Evolutionary conservation across 129 eudicot species (phyloP).

Genomic region (Tagetes patula): DNA sequence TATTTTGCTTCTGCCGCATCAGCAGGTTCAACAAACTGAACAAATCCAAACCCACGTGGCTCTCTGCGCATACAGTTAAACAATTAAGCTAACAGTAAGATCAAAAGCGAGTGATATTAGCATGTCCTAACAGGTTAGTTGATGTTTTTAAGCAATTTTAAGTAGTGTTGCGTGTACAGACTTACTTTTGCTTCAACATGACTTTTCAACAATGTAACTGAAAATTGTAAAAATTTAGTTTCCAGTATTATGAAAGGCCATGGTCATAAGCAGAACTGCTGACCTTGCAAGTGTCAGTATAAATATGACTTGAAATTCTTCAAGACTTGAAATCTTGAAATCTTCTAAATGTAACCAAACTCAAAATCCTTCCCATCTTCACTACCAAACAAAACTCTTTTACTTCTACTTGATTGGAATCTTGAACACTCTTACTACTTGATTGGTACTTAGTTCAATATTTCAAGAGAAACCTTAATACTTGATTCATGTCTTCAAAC

Average conservation of each 20-base stretch:
- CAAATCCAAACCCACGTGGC: constrained; percentile 82
- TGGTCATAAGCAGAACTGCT: constrained; percentile 58
- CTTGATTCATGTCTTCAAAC: constrained; percentile 30
- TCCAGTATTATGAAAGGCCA: constrained; percentile 36
- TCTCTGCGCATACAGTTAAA: constrained; percentile 38
- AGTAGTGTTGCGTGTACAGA: constrained; percentile 10
- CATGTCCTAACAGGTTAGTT: neutral
- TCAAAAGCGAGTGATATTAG: neutral
- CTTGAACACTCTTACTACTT: constrained; percentile 87
- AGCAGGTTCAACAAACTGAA: constrained; percentile 67
- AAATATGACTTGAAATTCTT: constrained; percentile 80
- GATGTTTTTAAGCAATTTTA: neutral
- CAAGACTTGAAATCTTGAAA: constrained; percentile 71
- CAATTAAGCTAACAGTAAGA: neutral
- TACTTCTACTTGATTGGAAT: neutral
- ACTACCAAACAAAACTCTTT: constrained; percentile 53
- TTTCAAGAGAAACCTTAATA: constrained; percentile 28
- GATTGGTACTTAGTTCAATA: constrained; percentile 43
- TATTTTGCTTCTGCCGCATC: constrained; percentile 60
- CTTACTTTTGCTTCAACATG: constrained; percentile 8
- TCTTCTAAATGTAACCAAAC: constrained; percentile 75
- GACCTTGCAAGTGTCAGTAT: constrained; percentile 57
- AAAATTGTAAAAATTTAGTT: neutral
- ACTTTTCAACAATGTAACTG: neutral
- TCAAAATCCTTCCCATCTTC: constrained; percentile 74